A percentile compares a stretch with the other conserved stretches of the same genome.
phyloP scores from a whole-genome alignment of 2,329 filamentous ascomycete genomes.

The Hymenoscyphus fraxineus region DNA sequence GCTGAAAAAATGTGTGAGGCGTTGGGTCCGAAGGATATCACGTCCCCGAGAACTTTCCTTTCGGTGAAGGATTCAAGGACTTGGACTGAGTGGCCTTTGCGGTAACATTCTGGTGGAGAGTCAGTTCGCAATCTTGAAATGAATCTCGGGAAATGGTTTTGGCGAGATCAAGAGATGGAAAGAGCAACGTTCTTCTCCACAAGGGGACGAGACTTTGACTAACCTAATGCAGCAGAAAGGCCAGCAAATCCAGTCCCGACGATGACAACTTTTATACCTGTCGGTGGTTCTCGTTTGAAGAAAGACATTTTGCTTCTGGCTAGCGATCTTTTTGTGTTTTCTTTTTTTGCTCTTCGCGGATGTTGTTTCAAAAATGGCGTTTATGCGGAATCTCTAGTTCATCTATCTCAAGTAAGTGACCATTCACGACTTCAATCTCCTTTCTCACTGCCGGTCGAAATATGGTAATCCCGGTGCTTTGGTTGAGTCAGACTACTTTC shows the following conservation, averaged over 20 bases:
- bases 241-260: constrained; percentile 58
- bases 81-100: constrained; percentile 53
- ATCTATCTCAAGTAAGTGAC: not conserved
- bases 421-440: not conserved
- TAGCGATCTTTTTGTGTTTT: not conserved
- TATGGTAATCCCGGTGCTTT: not conserved
- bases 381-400: not conserved
- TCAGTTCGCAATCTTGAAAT: not conserved
- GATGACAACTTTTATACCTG: constrained; percentile 48
- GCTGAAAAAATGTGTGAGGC: constrained; percentile 53
- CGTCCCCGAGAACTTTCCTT: constrained; percentile 45
- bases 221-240: constrained; percentile 48
- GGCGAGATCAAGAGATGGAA: not conserved
- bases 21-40: constrained; percentile 54
- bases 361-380: not conserved
- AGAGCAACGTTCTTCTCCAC: not conserved
- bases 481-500: not conserved
- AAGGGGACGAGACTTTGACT: not conserved
- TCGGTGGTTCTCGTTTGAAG: constrained; percentile 42
- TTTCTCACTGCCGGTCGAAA: not conserved
- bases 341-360: not conserved
- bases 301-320: constrained; percentile 15
- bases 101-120: constrained; percentile 44
- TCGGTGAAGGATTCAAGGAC: constrained; percentile 47
- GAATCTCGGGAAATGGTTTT: not conserved